These are phyloP conservation scores for Cicer chorassanicum DNA, from an alignment of 306 rosid genomes.

Conservation along the genomic window DNA sequence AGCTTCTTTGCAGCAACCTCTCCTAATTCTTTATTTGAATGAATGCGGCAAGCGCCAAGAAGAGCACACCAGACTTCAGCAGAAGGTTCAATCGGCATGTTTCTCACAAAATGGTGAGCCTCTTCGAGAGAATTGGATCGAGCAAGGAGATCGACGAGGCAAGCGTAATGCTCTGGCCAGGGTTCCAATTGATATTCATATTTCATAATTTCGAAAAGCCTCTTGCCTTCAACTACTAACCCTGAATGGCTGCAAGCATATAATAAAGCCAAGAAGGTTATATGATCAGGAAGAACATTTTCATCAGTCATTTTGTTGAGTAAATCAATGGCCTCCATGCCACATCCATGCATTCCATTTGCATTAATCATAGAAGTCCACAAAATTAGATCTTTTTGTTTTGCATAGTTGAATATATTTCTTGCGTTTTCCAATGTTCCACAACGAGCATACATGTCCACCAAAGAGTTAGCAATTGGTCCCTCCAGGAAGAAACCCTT, in stretches of 20 bases:
- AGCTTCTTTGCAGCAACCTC: constrained; percentile 69
- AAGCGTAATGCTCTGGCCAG: constrained; percentile 84
- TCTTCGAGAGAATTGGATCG: constrained; percentile 75
- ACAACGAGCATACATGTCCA: constrained; percentile 76
- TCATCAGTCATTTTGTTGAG: constrained; percentile 59
- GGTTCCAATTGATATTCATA: constrained; percentile 63
- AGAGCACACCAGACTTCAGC: constrained; percentile 85
- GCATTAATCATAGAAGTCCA: constrained; percentile 85
- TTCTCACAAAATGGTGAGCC: constrained; percentile 63
- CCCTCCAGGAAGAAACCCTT: constrained; percentile 65
- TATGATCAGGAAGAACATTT: constrained; percentile 65
- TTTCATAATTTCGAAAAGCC: constrained; percentile 56
- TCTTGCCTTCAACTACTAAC: constrained; percentile 66
- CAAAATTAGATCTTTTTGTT: constrained; percentile 52
- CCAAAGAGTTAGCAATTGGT: constrained; percentile 59
- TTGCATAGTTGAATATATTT: constrained; percentile 52
- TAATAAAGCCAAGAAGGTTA: constrained; percentile 75
- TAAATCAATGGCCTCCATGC: constrained; percentile 61
- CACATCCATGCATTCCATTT: constrained; percentile 77
- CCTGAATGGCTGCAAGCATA: constrained; percentile 88
- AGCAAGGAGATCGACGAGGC: constrained; percentile 74
- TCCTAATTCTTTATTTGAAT: constrained; percentile 68
- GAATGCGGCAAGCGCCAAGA: constrained; percentile 73
- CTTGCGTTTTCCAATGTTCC: constrained; percentile 61
- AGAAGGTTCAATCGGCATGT: constrained; percentile 59